phyloP scores from a whole-genome alignment of 176 grass and related monocot species.

The Aegilops sharonensis region DNA sequence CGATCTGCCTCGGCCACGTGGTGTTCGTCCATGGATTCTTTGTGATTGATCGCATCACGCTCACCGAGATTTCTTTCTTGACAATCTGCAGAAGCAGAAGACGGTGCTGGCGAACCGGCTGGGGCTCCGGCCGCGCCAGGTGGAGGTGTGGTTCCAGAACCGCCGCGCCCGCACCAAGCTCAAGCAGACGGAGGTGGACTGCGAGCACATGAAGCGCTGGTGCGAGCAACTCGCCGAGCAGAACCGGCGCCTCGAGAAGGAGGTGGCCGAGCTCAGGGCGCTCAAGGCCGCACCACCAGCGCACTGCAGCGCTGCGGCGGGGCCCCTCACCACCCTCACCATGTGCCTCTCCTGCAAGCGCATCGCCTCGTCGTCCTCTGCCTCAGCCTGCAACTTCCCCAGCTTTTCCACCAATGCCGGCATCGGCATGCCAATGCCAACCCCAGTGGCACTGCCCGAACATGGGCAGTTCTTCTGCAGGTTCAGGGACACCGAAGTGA shows the following conservation, averaged over 20 bases:
- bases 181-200: constrained; percentile 99
- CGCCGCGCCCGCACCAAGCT: constrained; percentile 78
- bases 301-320: neutral
- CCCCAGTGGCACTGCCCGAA: neutral
- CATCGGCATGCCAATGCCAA: neutral
- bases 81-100: constrained; percentile 69
- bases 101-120: constrained; percentile 62
- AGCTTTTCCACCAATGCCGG: neutral
- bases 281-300: constrained; percentile 54
- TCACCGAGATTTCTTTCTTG: neutral
- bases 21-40: neutral
- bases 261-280: constrained; percentile 76
- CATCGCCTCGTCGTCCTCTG: constrained; percentile 32
- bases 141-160: constrained; percentile 99
- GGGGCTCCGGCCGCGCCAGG: constrained; percentile 71
- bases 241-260: constrained; percentile 90
- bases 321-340: constrained; percentile 54
- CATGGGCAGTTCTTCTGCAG: constrained; percentile 39
- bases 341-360: constrained; percentile 94
- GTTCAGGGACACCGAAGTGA: constrained; percentile 20
- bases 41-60: neutral
- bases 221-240: constrained; percentile 90
- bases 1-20: rapidly evolving
- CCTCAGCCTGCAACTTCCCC: neutral
- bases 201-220: constrained; percentile 89